A percentile compares a stretch with the other conserved stretches of the same genome.
phyloP scores from a whole-genome alignment of 2,329 filamentous ascomycete genomes.

The Aphanoascus verrucosus region DNA sequence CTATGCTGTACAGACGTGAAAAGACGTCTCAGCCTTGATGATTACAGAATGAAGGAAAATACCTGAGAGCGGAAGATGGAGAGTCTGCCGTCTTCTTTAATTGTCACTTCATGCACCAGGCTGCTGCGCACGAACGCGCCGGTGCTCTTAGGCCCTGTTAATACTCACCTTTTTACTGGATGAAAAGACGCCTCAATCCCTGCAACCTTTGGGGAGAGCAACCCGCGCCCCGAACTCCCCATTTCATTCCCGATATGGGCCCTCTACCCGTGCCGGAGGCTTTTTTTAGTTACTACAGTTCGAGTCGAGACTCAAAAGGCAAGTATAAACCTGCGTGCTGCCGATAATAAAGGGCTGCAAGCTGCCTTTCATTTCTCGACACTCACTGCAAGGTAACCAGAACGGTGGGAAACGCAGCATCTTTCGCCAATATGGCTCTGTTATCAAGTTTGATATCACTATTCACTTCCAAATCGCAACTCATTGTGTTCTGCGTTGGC shows the following conservation, averaged over 20 bases:
- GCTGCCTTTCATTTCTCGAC: not conserved
- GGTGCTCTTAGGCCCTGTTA: not conserved
- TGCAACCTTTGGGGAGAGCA: not conserved
- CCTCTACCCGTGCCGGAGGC: not conserved
- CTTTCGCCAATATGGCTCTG: not conserved
- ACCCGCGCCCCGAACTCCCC: not conserved
- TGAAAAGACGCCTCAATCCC: not conserved
- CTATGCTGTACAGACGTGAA: too few species aligned
- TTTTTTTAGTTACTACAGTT: not conserved
- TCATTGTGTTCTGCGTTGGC: not conserved
- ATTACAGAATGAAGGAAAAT: too few species aligned
- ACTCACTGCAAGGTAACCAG: too few species aligned
- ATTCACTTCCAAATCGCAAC: not conserved
- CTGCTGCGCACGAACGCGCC: not conserved
- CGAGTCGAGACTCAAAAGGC: too few species aligned
- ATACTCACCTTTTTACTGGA: not conserved
- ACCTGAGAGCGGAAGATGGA: not conserved
- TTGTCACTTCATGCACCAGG: not conserved
- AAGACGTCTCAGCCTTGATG: too few species aligned
- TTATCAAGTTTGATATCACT: not conserved
- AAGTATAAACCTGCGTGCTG: not conserved
- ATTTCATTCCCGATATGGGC: not conserved
- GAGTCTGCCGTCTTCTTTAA: too few species aligned
- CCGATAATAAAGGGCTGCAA: not conserved
- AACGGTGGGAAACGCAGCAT: not conserved